Evolutionary conservation across 768 basidiomycete genomes (phyloP), one percentile per base, ranked within the genome.

Genomic region (Lyophyllum shimeji): DNA sequence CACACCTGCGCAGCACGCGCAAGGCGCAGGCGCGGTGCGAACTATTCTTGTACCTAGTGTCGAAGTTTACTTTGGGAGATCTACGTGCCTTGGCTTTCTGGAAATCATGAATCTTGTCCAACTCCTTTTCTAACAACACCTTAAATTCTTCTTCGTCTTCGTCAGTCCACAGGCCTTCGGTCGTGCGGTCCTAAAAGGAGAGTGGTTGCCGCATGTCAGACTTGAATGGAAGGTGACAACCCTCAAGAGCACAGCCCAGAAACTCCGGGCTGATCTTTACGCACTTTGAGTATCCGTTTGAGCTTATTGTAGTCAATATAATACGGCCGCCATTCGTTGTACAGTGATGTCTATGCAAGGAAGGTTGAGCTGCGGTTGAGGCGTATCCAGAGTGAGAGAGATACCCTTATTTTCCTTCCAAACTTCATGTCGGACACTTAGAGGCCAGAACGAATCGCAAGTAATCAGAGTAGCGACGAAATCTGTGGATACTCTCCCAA

Each of bases 31-130:
- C 7, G 12, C 12, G 34, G 15, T 37, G 8, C 7, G 29, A 48
- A 29, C 20, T 17, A 37, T 47, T 46, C 46, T 46, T 37, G 25
- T n/a, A 44, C 18, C 12, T 27, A 6, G 2, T 11, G 11, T 20
- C 46, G 23, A 31, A 52, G 51, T 12, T 27, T 46, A 23, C 13
- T 27, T 48, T 29, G 57, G 33, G 33, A 34, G 0, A 20, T 27
- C 21, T 42, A 55, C 67, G 65, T 52, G 88, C 93, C 84, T 97
- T 98, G 31, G 79, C 75, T 67, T 87, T 90, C 69, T 98, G 96
- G 67, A 98, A 98, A 65, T 88, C 86, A 63, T 95, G 89, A 43
- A 98, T 87, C 75, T 98, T 98, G 66, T 95, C 91, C 29, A 98
- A 79, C 74, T 98, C 95, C 56, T 76, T 77, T 65, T 90, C 88